Base-by-base conservation (phyloP, 495 filamentous ascomycete species). In the Penicillium longicatenatum region DNA sequence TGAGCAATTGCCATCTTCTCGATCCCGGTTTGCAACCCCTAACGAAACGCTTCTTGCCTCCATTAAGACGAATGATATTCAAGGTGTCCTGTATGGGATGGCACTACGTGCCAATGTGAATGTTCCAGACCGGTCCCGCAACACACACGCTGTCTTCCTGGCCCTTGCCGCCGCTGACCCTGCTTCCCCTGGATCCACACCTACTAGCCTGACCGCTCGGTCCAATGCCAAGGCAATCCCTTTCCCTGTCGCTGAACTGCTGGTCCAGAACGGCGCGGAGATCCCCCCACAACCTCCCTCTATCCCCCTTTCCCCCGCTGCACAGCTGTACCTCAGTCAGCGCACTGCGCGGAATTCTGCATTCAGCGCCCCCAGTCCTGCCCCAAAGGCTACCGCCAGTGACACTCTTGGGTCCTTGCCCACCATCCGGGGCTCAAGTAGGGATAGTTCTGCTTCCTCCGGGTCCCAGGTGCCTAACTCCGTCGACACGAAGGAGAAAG, bases 131-230 rank as follows among this genome's bases (percentile, higher is more conserved):
- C 92, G 91, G 47, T 92, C 90, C 11, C 86, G 93, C 24, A 89
- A 87, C 49, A 96, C 92, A 0, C 93, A 95, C 67, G 86, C 89
- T 4, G 80, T 97, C 39, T 96, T 91, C 76, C 80, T 99, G 16
- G 94, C 94, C 21, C 87, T 99, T 16, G 90, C 90, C n/a, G 92
- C 93, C 1, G 92, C 94, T 1, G 94, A 98, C 61, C 94, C 93
- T 9, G 91, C 92, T 19, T 78, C 86, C 0, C 89, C 90, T 0
- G 81, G 78, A 11, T 77, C 77, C 30, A 76, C 73, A 9, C 70
- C 79, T 5, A 73, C 75, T 24, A 68, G 68, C 74, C 67, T 59
- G 66, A 67, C 55, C 61, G 52, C 67, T 66, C 59, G 66, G 57
- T 63, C 69, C 56, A 53, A 54, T 64, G 55, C 70, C 19, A 78